These are phyloP conservation scores for Paraleonurus japonicus DNA, from an alignment of 257 asterid genomes.

Conservation along the genomic window DNA sequence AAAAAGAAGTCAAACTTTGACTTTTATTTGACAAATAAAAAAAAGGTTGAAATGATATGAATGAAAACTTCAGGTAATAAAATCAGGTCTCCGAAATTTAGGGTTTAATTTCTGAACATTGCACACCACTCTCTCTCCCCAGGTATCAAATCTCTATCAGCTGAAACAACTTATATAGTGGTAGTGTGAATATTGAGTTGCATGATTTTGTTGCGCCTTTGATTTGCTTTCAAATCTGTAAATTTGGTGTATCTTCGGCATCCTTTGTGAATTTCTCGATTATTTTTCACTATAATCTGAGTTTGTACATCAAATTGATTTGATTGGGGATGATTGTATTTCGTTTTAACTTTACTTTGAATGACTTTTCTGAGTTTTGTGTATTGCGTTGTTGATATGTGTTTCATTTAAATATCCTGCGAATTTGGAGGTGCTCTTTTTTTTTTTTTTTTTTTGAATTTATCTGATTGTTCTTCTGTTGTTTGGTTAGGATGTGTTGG, in stretches of 20 bases:
- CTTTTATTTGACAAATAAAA: neutral
- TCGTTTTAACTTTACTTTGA: neutral
- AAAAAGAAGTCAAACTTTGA: slow-evolving; percentile 8
- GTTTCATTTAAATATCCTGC: neutral
- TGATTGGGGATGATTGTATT: slow-evolving; percentile 8
- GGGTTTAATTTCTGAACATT: slow-evolving; percentile 24
- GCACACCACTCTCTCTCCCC: neutral
- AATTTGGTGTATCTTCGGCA: neutral
- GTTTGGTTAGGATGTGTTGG: slow-evolving; percentile 32
- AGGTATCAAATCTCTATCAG: slow-evolving; percentile 20
- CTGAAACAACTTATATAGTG: neutral
- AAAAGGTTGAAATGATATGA: neutral
- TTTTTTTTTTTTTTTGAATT: slow-evolving; percentile 1
- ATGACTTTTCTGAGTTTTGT: neutral
- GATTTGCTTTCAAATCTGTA: neutral
- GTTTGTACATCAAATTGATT: neutral
- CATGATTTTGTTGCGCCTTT: slow-evolving; percentile 21
- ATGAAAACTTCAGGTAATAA: neutral
- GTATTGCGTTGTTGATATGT: neutral
- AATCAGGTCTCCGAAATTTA: slow-evolving; percentile 10
- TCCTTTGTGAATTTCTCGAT: neutral
- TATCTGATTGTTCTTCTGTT: slow-evolving; percentile 14
- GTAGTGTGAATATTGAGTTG: neutral
- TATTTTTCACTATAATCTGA: neutral
- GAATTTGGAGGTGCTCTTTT: neutral